A percentile compares a stretch with the other conserved stretches of the same genome.
Conservation (phyloP, 192 early-diverging fungal genomes). For the Backusella luteola region DNA sequence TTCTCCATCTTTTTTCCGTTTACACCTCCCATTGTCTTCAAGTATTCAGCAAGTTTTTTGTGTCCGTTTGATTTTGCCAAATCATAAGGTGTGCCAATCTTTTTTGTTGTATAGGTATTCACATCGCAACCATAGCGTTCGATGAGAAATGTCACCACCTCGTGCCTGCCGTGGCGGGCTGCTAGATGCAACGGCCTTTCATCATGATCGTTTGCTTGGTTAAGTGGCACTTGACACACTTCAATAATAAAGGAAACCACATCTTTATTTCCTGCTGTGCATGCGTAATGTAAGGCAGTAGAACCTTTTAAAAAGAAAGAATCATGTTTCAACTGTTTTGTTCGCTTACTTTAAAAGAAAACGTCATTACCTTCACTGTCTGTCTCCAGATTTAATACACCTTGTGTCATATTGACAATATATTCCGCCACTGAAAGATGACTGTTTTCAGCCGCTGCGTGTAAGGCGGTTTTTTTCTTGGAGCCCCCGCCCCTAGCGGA, state of each 20-base stretch:
- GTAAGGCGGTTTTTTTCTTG: slow-evolving; percentile 15
- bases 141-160: slow-evolving; percentile 15
- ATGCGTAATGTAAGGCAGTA: slow-evolving; percentile 30
- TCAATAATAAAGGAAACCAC: slow-evolving; percentile 19
- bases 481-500: slow-evolving; percentile 16
- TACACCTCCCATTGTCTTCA: slow-evolving; percentile 21
- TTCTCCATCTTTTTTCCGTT: slow-evolving; percentile 30
- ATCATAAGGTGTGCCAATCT: slow-evolving; percentile 26
- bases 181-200: slow-evolving; percentile 34
- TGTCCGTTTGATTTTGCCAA: slow-evolving; percentile 25
- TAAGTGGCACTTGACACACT: slow-evolving; percentile 16
- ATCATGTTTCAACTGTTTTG: background rate
- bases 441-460: slow-evolving; percentile 12
- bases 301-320: slow-evolving; percentile 13
- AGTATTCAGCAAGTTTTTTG: slow-evolving; percentile 20
- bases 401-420: background rate
- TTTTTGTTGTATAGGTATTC: slow-evolving; percentile 25
- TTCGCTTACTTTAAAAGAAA: background rate
- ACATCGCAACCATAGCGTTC: slow-evolving; percentile 24
- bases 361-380: background rate
- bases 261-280: slow-evolving; percentile 21
- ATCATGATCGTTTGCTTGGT: slow-evolving; percentile 16
- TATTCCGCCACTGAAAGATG: slow-evolving; percentile 14
- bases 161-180: slow-evolving; percentile 24
- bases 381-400: background rate